phyloP scores from a whole-genome alignment of 768 basidiomycete genomes.

The Pulveroboletus ravenelii region DNA sequence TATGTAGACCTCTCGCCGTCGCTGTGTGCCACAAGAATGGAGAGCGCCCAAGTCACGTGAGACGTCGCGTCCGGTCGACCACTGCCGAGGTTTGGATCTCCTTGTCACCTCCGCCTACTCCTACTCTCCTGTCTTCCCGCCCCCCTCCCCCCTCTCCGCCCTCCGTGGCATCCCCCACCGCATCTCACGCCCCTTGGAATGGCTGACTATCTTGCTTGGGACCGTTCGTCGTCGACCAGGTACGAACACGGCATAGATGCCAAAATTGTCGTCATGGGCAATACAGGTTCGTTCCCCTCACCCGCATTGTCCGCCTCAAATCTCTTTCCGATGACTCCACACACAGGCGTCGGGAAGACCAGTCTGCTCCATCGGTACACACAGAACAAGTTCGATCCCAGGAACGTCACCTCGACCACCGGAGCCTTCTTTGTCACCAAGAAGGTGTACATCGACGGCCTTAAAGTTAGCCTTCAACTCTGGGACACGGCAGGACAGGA shows the following conservation, averaged over 20 bases:
- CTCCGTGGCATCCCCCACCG: conserved; percentile 40
- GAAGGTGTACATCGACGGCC: conserved; percentile 80
- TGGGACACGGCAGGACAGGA: conserved; percentile 97
- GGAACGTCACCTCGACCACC: conserved; percentile 85
- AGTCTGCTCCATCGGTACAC: conserved; percentile 88
- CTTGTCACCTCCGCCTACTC: conserved; percentile 25
- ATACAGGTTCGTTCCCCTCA: conserved; percentile 43
- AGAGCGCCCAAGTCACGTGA: conserved; percentile 28
- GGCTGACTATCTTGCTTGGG: conserved; percentile 56
- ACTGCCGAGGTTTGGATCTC: conserved; percentile 25
- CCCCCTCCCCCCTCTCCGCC: conserved; percentile 40
- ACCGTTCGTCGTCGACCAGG: conserved; percentile 62
- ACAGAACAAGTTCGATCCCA: conserved; percentile 84
- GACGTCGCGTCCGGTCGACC: conserved; percentile 30
- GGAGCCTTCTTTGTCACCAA: conserved; percentile 94
- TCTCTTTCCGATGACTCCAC: conserved; percentile 14
- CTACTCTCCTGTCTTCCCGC: conserved; percentile 24
- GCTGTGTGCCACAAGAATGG: conserved; percentile 21
- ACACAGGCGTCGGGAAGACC: conserved; percentile 84
- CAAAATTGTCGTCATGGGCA: conserved; percentile 95
- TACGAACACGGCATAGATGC: conserved; percentile 86
- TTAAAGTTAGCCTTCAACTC: conserved; percentile 81
- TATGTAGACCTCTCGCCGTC: conserved; percentile 22
- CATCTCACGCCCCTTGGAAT: conserved; percentile 35
- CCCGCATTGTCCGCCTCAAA: conserved; percentile 14